phyloP scores from a whole-genome alignment of 306 rosid genomes.

The Crataegus laevigata region DNA sequence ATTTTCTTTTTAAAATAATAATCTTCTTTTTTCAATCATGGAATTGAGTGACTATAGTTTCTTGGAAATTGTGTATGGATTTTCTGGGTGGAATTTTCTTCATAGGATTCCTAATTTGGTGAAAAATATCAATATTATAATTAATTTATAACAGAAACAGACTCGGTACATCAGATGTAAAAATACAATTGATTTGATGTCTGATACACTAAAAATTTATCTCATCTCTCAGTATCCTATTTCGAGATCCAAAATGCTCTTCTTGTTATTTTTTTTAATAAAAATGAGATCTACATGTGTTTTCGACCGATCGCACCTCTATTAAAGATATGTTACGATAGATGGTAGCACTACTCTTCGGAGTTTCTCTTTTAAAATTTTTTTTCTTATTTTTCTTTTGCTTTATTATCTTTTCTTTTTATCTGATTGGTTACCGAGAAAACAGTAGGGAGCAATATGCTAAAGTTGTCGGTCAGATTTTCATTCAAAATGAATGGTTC shows the following conservation, averaged over 20 bases:
- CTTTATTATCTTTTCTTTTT: neutral
- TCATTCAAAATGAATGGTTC: neutral
- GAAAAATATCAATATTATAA: neutral
- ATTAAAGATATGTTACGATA: too few species aligned
- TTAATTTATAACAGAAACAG: too few species aligned
- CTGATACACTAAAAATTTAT: too few species aligned
- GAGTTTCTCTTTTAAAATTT: neutral
- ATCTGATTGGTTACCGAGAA: constrained; percentile 18
- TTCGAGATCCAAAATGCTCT: too few species aligned
- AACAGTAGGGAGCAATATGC: neutral
- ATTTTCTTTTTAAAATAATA: neutral
- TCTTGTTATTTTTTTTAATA: too few species aligned
- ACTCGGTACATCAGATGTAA: too few species aligned
- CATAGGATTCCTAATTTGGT: constrained; percentile 17
- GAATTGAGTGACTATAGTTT: neutral
- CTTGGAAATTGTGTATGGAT: neutral
- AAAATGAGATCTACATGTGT: too few species aligned
- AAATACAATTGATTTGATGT: too few species aligned
- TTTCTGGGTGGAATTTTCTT: neutral
- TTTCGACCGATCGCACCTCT: rapidly evolving
- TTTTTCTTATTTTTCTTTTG: neutral
- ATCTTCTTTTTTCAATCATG: neutral
- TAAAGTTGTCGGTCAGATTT: neutral
- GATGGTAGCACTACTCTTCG: neutral
- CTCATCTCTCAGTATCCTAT: too few species aligned